Percentiles rank a stretch among this genome's conserved stretches.
phyloP scores from a whole-genome alignment of 148 eudicot genomes.

The Chenopodium album region DNA sequence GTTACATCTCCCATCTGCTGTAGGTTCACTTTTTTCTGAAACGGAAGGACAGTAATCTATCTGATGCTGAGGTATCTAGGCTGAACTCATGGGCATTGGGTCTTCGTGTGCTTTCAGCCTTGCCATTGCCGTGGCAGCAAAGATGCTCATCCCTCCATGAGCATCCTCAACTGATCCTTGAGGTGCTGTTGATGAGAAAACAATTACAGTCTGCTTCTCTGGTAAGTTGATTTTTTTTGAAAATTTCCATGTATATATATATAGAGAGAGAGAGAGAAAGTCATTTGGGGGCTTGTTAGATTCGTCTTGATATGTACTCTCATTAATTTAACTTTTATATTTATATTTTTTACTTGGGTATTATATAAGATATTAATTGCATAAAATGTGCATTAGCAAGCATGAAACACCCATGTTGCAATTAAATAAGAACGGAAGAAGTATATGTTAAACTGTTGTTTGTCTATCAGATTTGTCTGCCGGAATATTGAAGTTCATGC shows the following conservation, averaged over 20 bases:
- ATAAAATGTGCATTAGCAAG: no score
- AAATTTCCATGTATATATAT: not conserved
- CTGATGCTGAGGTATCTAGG: conserved; percentile 76
- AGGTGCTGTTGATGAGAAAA: conserved; percentile 96
- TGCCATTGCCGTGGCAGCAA: conserved; percentile 99
- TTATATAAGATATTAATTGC: no score
- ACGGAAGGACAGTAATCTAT: conserved; percentile 85
- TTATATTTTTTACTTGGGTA: no score
- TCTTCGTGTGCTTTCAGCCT: conserved; percentile 87
- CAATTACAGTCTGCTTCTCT: conserved; percentile 93
- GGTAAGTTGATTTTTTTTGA: conserved; percentile 39
- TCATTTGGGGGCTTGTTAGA: no score
- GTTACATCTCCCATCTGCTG: conserved; percentile 16
- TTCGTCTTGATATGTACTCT: no score
- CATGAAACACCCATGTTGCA: no score
- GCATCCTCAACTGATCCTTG: conserved; percentile 92
- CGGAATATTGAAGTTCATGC: not conserved
- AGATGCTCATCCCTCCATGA: conserved; percentile 95
- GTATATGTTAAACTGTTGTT: not conserved
- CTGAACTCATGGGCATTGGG: conserved; percentile 98
- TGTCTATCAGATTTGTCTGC: not conserved
- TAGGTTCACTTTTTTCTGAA: conserved; percentile 98
- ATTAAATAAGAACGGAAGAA: no score
- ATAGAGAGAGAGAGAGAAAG: not conserved
- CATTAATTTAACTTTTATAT: no score